Evolutionary conservation across 768 basidiomycete species (phyloP).

Genomic region (Trametes sanguinea): DNA sequence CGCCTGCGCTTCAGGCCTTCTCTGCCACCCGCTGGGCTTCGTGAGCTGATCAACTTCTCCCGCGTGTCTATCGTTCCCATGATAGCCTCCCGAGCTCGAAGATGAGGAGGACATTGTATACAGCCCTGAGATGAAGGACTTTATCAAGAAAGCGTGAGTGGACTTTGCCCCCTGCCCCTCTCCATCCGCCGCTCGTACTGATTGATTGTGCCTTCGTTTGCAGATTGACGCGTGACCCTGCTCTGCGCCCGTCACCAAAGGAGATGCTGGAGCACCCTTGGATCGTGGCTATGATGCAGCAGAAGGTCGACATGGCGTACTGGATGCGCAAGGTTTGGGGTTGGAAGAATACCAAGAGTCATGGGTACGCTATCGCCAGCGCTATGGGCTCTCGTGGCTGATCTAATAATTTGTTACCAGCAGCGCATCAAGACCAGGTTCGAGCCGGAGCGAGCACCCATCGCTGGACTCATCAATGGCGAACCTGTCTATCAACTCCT

Average conservation of each 20-base stretch:
- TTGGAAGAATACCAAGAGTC: constrained; percentile 52
- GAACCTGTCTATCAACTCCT: constrained; percentile 24
- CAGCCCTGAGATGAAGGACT: constrained; percentile 88
- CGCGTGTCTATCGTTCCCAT: constrained; percentile 24
- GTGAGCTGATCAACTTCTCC: constrained; percentile 18
- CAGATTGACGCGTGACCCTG: constrained; percentile 72
- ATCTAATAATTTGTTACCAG: not conserved
- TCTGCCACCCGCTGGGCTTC: constrained; percentile 9
- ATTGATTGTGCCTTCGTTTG: constrained; percentile 1
- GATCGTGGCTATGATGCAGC: constrained; percentile 74
- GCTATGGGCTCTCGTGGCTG: not conserved
- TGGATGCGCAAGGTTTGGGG: constrained; percentile 88
- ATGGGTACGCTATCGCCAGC: constrained; percentile 28
- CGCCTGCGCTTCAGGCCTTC: constrained; percentile 7
- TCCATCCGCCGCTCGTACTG: not conserved
- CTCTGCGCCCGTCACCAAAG: constrained; percentile 74
- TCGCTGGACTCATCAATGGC: constrained; percentile 31
- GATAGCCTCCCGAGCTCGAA: constrained; percentile 77
- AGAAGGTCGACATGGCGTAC: constrained; percentile 84
- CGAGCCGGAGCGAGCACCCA: constrained; percentile 32
- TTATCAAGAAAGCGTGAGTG: constrained; percentile 81
- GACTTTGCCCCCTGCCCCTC: not conserved
- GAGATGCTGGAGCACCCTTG: constrained; percentile 85
- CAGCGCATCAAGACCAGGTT: constrained; percentile 34
- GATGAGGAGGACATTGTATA: constrained; percentile 70